Evolutionary conservation across 495 filamentous ascomycete genomes (phyloP).

Genomic region (Entonaema liquescens): DNA sequence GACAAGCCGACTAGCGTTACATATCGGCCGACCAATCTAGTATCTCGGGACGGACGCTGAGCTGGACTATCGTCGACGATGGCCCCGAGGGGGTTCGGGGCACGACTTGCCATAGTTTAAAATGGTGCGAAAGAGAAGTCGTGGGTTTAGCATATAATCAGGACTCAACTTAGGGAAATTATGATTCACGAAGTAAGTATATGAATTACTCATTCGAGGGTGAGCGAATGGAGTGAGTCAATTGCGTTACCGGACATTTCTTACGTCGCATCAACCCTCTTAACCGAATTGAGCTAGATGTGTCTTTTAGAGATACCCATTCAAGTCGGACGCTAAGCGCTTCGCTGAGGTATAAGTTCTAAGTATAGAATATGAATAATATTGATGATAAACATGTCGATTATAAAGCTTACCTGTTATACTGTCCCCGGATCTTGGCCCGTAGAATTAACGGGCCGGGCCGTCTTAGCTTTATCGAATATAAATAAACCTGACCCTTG

Average conservation of each 20-base stretch:
- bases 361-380: not conserved
- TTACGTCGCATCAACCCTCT: not conserved
- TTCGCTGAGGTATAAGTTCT: not conserved
- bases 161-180: not conserved
- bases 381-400: not conserved
- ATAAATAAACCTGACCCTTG: too few species aligned
- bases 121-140: not conserved
- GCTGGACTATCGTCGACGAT: constrained; percentile 37
- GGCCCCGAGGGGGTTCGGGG: constrained; percentile 38
- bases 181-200: not conserved
- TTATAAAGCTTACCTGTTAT: not conserved
- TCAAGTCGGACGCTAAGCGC: not conserved
- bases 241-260: not conserved
- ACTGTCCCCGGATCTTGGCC: too few species aligned
- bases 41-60: constrained; percentile 34
- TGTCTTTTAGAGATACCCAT: not conserved
- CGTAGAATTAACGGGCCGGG: too few species aligned
- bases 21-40: constrained; percentile 48
- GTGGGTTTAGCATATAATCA: not conserved
- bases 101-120: constrained; percentile 16
- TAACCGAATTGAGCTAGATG: constrained; percentile 2
- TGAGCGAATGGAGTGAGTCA: not conserved
- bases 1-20: constrained; percentile 52
- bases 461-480: too few species aligned
- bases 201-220: not conserved